These are phyloP conservation scores for Byssoonygena ceratinophila DNA, from an alignment of 2,329 filamentous ascomycete species.

Conservation along the genomic window DNA sequence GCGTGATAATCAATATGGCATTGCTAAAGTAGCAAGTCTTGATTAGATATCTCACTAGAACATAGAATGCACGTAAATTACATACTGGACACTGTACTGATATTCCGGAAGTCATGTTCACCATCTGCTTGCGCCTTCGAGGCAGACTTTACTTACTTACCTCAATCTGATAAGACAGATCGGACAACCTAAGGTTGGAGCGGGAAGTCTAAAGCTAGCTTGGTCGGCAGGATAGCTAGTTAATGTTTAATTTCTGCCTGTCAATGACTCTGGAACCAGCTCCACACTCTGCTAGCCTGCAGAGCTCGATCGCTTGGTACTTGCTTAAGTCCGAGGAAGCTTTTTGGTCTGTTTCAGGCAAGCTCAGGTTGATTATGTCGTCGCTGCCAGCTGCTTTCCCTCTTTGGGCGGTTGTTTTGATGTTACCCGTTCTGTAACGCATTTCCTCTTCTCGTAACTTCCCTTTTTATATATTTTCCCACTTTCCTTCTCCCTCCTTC, in stretches of 20 bases:
- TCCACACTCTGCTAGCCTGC: neutral
- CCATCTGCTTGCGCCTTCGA: too few relatives aligned
- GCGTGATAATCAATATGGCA: too few relatives aligned
- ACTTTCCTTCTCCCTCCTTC: neutral
- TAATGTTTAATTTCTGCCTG: neutral
- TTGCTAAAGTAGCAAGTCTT: too few relatives aligned
- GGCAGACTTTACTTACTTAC: too few relatives aligned
- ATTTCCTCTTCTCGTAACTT: neutral
- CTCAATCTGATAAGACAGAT: conserved; percentile 1
- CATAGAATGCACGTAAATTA: too few relatives aligned
- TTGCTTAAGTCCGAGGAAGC: neutral
- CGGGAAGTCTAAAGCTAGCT: neutral
- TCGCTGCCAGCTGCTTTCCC: neutral
- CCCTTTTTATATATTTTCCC: neutral
- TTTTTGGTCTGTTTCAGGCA: conserved; percentile 4
- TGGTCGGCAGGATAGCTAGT: neutral
- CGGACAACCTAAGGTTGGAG: neutral
- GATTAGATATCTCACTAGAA: too few relatives aligned
- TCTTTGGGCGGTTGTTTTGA: conserved; percentile 8
- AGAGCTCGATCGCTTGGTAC: neutral
- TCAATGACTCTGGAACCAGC: neutral
- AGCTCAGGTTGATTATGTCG: neutral
- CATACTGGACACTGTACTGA: too few relatives aligned
- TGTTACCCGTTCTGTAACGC: neutral
- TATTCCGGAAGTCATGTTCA: too few relatives aligned